Conservation (phyloP, 2,329 filamentous ascomycete species). For the Xylariaceae sp. region DNA sequence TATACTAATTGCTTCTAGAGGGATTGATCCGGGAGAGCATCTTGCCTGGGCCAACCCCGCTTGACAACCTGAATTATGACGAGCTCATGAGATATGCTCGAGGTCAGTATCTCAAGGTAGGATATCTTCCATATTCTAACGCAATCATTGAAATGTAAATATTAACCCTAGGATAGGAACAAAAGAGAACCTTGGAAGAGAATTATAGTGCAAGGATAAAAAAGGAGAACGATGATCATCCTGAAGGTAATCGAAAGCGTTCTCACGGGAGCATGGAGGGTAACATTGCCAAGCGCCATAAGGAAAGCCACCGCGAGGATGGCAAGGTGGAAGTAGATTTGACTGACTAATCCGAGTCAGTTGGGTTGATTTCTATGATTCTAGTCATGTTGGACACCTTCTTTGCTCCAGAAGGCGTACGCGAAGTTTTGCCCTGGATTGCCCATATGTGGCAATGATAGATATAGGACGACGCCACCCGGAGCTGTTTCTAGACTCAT, state of each 20-base stretch:
- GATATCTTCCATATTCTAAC: too few species aligned
- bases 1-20: background rate
- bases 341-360: background rate
- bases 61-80: background rate
- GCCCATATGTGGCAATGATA: too few species aligned
- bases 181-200: background rate
- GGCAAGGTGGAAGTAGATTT: conserved; percentile 3
- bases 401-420: background rate
- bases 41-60: background rate
- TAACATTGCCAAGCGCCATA: background rate
- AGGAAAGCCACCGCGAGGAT: conserved; percentile 1
- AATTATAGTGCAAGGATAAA: background rate
- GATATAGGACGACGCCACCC: too few species aligned
- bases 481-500: too few species aligned
- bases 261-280: background rate
- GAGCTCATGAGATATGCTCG: background rate
- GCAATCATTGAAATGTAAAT: background rate
- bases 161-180: background rate
- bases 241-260: background rate
- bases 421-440: too few species aligned
- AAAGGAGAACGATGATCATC: background rate
- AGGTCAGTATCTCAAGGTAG: background rate
- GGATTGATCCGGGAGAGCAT: background rate
- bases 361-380: background rate
- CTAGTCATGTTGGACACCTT: background rate